Evolutionary conservation across 345 rosid genomes (phyloP).

Genomic region (Melastoma malabathricum): DNA sequence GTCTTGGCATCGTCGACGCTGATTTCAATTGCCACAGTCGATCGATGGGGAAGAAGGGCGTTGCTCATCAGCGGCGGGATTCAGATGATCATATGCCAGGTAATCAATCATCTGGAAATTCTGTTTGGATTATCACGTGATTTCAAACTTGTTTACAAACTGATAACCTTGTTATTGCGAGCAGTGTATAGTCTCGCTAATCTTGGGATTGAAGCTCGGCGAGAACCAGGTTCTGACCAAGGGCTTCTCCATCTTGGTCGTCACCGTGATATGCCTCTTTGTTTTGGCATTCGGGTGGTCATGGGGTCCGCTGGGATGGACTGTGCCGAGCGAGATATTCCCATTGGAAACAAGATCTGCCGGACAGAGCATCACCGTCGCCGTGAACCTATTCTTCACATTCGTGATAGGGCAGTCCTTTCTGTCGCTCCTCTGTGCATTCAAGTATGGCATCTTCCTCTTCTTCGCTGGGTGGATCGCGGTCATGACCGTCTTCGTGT

Average conservation of each 20-base stretch:
- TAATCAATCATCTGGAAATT: slow-evolving; percentile 9
- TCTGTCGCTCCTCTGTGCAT: slow-evolving; percentile 57
- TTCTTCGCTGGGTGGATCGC: slow-evolving; percentile 75
- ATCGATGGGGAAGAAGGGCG: slow-evolving; percentile 54
- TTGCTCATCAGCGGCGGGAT: slow-evolving; percentile 84
- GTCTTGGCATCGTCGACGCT: slow-evolving; percentile 75
- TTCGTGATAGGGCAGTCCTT: slow-evolving; percentile 71
- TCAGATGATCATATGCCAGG: slow-evolving; percentile 76
- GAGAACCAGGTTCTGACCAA: slow-evolving; percentile 50
- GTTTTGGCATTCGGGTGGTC: slow-evolving; percentile 95
- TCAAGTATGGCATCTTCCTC: slow-evolving; percentile 78
- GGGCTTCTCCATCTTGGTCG: slow-evolving; percentile 54
- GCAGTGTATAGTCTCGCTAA: slow-evolving; percentile 55
- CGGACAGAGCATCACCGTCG: slow-evolving; percentile 83
- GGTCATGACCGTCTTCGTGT: slow-evolving; percentile 77
- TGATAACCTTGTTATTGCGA: no score
- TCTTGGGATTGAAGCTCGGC: slow-evolving; percentile 74
- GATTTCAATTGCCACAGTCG: slow-evolving; percentile 66
- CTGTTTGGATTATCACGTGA: no score
- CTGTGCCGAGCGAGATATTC: slow-evolving; percentile 86
- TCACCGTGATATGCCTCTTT: slow-evolving; percentile 60
- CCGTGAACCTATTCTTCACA: slow-evolving; percentile 82
- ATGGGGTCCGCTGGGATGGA: slow-evolving; percentile 97
- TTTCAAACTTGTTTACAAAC: no score
- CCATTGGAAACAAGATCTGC: slow-evolving; percentile 83